A percentile compares a stretch with the other conserved stretches of the same genome.
phyloP scores from a whole-genome alignment of 352 stramenopile species.

The Phytophthora niederhauseri region DNA sequence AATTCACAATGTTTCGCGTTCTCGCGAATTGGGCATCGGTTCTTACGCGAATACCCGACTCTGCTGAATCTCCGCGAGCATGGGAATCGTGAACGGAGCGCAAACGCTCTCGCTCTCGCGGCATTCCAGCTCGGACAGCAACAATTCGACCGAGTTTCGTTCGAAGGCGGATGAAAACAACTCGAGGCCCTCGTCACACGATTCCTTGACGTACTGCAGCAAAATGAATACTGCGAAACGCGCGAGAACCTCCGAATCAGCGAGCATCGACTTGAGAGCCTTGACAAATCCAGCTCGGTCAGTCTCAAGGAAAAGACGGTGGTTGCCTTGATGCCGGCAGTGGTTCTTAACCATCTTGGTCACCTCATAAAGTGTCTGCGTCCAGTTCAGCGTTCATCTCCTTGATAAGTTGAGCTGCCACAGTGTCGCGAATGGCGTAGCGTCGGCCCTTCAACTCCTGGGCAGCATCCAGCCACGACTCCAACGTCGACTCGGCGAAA shows the following conservation, averaged over 20 bases:
- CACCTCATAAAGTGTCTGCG: constrained; percentile 63
- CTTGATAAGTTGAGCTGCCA: constrained; percentile 54
- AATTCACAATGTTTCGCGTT: constrained; percentile 9
- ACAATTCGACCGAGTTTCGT: constrained; percentile 61
- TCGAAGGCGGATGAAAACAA: constrained; percentile 68
- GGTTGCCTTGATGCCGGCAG: constrained; percentile 76
- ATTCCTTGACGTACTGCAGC: constrained; percentile 58
- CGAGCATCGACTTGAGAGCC: constrained; percentile 71
- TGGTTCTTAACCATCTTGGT: constrained; percentile 70
- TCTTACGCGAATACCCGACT: constrained; percentile 64
- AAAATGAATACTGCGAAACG: constrained; percentile 76
- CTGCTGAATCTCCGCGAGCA: constrained; percentile 62
- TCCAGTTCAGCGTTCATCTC: constrained; percentile 70
- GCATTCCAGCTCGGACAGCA: constrained; percentile 47
- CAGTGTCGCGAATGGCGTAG: constrained; percentile 58
- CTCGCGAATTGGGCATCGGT: background rate
- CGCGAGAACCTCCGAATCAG: constrained; percentile 54
- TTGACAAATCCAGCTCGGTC: constrained; percentile 50
- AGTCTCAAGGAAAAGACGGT: constrained; percentile 55
- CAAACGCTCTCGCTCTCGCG: constrained; percentile 32
- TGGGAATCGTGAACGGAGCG: constrained; percentile 53
- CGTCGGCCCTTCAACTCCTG: constrained; percentile 56
- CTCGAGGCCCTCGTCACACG: constrained; percentile 28
- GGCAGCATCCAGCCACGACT: constrained; percentile 61
- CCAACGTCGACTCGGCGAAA: constrained; percentile 53